Evolutionary conservation across 1,284 basidiomycete species (phyloP), one percentile per base, ranked within the genome.

Genomic region (Tilletia walkeri): DNA sequence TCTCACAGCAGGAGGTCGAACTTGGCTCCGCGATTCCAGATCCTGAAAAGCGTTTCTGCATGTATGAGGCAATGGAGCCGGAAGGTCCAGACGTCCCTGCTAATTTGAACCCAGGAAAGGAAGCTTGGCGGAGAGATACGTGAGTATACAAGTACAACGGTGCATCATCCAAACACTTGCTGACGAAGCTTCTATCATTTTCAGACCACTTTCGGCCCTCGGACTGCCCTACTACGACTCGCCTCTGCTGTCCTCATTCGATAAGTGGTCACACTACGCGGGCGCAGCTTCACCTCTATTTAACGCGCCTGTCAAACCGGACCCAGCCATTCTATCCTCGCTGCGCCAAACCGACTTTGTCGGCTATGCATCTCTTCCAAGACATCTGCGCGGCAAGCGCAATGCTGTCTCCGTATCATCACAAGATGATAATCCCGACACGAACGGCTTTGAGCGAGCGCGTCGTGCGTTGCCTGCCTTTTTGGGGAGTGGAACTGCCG

Each of bases 311-410:
- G 85, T 88, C 30, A 90, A 90, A 79, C 91, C 98, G 70, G 93
- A 95, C 4, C 86, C 88, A 4, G 88, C 91, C 73, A 87, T 98
- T 18, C 83, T 94, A 61, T 87, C 86, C 56, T 87, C 89, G 1
- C 92, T 97, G 87, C 93, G 91, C 82, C 88, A 88, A 75, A 92
- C 93, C 73, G 94, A 95, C 80, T 92, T 91, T 75, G 88, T 96
- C 45, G 92, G 91, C 5, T 98, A 95, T 83, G 93, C 94, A 0
- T 79, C 89, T 4, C 86, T 93, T 61, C 94, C 93, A 0, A 91
- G 90, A 80, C 94, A 94, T 77, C 86, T 93, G 56, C 88, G 88
- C 75, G 94, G 92, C 0, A 88, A 89, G 76, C 88, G 95, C 50
- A 96, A 97, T 81, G 87, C 92, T 72, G 88, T 90, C 6, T 82